phyloP scores from a whole-genome alignment of 306 rosid species.

The Amphicarpaea edgeworthii region DNA sequence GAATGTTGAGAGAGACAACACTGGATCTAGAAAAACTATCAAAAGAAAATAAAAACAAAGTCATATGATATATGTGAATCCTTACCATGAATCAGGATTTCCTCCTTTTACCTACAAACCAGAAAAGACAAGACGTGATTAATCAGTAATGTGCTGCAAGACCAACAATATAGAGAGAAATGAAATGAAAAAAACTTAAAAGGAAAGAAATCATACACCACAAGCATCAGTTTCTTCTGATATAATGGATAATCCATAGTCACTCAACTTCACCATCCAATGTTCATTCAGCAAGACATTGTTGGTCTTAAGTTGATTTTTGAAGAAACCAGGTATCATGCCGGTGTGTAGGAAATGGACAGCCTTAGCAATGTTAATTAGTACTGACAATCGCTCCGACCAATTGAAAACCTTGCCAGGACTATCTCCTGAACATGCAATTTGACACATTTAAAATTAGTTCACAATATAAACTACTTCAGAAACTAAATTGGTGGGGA shows the following conservation, averaged over 20 bases:
- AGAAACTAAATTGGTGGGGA: constrained; percentile 13
- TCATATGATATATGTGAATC: constrained; percentile 13
- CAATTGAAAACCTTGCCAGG: constrained; percentile 69
- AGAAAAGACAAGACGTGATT: constrained; percentile 48
- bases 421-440: constrained; percentile 58
- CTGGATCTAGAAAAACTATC: constrained; percentile 2
- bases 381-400: constrained; percentile 74
- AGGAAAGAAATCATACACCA: constrained; percentile 52
- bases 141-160: constrained; percentile 28
- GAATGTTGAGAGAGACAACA: constrained; percentile 9
- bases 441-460: constrained; percentile 18
- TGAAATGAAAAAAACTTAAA: background rate
- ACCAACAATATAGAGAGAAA: background rate
- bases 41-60: constrained; percentile 21
- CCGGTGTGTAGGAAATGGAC: constrained; percentile 93
- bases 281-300: constrained; percentile 81
- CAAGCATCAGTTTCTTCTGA: constrained; percentile 70
- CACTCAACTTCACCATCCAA: constrained; percentile 77
- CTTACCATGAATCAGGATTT: constrained; percentile 73
- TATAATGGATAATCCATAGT: constrained; percentile 86
- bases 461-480: constrained; percentile 22
- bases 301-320: constrained; percentile 71
- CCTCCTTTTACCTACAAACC: constrained; percentile 73
- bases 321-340: constrained; percentile 89
- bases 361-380: constrained; percentile 84